Percentiles rank a stretch among this genome's conserved stretches.
Evolutionary conservation across 2,329 filamentous ascomycete genomes (phyloP).

Genomic region (Colletotrichum sp.): DNA sequence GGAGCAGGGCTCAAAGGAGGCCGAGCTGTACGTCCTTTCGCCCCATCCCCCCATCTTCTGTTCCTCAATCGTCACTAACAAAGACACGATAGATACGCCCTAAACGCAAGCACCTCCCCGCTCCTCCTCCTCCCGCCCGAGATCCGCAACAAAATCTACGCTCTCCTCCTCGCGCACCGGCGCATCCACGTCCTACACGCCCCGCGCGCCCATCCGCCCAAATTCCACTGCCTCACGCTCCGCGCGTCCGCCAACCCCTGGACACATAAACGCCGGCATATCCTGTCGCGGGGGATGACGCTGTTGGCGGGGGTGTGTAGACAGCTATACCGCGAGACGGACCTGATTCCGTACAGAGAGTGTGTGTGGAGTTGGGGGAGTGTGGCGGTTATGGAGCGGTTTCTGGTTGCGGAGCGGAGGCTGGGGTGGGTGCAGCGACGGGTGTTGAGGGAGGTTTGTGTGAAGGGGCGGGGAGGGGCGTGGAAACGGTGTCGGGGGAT

Average conservation of each 20-base stretch:
- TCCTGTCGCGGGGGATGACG: slow-evolving; percentile 27
- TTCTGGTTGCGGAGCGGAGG: slow-evolving; percentile 33
- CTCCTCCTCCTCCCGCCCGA: slow-evolving; percentile 30
- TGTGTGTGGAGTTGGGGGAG: slow-evolving; percentile 39
- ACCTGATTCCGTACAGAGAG: slow-evolving; percentile 35
- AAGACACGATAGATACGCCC: slow-evolving; percentile 6
- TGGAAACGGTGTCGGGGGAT: slow-evolving; percentile 30
- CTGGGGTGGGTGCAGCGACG: slow-evolving; percentile 33
- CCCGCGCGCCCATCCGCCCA: slow-evolving; percentile 19
- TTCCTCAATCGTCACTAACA: neutral
- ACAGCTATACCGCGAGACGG: slow-evolving; percentile 41
- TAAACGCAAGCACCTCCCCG: slow-evolving; percentile 1
- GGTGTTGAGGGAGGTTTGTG: slow-evolving; percentile 33
- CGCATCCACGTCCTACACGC: slow-evolving; percentile 26
- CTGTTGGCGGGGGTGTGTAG: slow-evolving; percentile 38
- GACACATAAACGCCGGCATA: neutral
- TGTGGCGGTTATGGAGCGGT: slow-evolving; percentile 36
- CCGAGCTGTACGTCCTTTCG: neutral
- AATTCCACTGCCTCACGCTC: slow-evolving; percentile 35
- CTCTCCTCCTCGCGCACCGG: slow-evolving; percentile 24
- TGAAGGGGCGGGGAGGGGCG: slow-evolving; percentile 23
- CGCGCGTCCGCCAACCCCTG: slow-evolving; percentile 32
- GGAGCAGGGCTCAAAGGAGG: slow-evolving; percentile 11
- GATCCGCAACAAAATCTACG: slow-evolving; percentile 28
- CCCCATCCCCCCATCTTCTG: neutral